These are phyloP conservation scores for Brassica incana DNA, from an alignment of 345 rosid genomes.

Conservation along the genomic window DNA sequence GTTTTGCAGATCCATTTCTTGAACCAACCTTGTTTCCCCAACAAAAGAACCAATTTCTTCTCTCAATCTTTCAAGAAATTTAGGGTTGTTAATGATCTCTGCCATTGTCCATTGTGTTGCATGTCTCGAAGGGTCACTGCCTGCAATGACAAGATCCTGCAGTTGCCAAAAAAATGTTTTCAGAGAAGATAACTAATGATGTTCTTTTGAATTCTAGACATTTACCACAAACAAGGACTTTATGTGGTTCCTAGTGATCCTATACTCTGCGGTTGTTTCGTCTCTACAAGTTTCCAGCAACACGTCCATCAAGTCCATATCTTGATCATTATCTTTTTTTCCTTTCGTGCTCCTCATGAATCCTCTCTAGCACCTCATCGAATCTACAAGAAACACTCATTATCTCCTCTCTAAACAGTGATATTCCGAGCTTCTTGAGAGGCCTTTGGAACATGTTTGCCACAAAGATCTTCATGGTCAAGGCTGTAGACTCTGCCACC, in stretches of 20 bases:
- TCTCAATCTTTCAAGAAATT: not conserved
- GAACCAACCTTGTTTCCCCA: conserved; percentile 47
- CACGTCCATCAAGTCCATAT: conserved; percentile 45
- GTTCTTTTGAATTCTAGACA: not conserved
- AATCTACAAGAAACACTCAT: conserved; percentile 46
- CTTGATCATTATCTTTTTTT: conserved; percentile 9
- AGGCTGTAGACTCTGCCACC: not conserved
- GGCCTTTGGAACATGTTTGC: conserved; percentile 11
- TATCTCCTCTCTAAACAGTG: conserved; percentile 48
- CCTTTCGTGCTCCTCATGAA: conserved; percentile 54
- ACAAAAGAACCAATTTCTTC: conserved; percentile 30
- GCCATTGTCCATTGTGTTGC: conserved; percentile 61
- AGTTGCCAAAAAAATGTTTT: conserved; percentile 30
- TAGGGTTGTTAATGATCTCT: conserved; percentile 53
- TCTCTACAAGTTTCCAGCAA: conserved; percentile 37
- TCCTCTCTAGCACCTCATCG: conserved; percentile 55
- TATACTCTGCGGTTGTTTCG: conserved; percentile 17
- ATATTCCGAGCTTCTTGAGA: conserved; percentile 2
- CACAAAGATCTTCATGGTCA: not conserved
- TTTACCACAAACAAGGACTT: conserved; percentile 23
- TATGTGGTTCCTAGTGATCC: conserved; percentile 26
- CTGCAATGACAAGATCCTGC: conserved; percentile 57
- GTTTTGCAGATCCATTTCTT: conserved; percentile 51
- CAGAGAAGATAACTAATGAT: not conserved
- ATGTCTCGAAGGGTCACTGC: conserved; percentile 53